Base-by-base conservation (phyloP, 2,329 filamentous ascomycete species). In the Amauroascus niger region DNA sequence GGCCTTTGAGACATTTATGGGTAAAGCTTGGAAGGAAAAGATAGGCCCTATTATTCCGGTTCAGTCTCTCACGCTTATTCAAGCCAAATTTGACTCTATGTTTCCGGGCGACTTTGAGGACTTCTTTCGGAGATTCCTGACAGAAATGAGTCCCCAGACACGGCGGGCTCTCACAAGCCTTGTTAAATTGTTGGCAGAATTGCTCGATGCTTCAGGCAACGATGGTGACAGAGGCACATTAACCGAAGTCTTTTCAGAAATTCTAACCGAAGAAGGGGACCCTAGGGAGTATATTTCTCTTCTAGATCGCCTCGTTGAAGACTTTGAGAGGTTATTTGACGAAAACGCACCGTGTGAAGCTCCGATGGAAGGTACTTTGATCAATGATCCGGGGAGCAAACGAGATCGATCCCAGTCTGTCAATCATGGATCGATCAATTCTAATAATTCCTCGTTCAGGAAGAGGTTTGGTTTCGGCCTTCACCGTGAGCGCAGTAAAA, bases 1-100 rank as follows among this genome's bases (percentile, higher is more conserved):
- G 24, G 86, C 90, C 0, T 97, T 96, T 66, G 90, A 96, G 67
- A 96, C 94, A 57, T 97, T 96, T 61, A 74, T 96, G 56, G 83
- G 82, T 55, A 84, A 89, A 58, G 89, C 87, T 11, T 97, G 91
- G 91, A 83, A 80, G 55, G 86, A 91, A 59, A 84, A 88, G 61
- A 89, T 96, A 76, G 91, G 91, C 0, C 82, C 87, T 2, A 81
- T 97, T 53, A 82, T 97, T 67, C 82, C 87, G 1, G 76, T 81
- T 50, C 76, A 84, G 45, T 79, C 82, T 4, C 75, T 96, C 35
- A 80, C 85, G 54, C 81, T 82, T 1, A 76, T 97, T n/a, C 89
- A 94, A 49, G 63, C 55, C 26, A 71, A 69, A 45, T 73, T 71
- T 57, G 69, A 71, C 51, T 66, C 64, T 8, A 66, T 70, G 64